These are phyloP conservation scores for Aspergillus conjunctus DNA, from an alignment of 495 filamentous ascomycete genomes.

Conservation along the genomic window DNA sequence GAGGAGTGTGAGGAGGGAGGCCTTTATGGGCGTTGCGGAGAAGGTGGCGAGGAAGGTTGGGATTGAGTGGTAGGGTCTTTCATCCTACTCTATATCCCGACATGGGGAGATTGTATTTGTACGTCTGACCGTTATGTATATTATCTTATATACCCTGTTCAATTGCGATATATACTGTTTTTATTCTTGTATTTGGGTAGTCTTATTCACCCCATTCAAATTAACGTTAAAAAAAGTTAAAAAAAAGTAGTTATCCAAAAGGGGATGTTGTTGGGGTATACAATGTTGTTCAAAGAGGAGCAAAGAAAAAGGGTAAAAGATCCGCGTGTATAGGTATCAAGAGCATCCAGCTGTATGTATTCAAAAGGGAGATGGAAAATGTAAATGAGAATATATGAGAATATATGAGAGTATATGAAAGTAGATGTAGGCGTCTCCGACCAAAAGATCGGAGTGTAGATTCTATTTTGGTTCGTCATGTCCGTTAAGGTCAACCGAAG, in stretches of 20 bases:
- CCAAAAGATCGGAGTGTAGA: not conserved
- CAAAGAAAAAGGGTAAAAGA: not conserved
- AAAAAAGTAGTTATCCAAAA: not conserved
- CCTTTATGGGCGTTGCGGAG: constrained; percentile 71
- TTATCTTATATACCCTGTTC: constrained; percentile 3
- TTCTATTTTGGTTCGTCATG: not conserved
- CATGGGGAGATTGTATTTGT: not conserved
- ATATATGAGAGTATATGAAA: too few species aligned
- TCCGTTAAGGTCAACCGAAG: not conserved
- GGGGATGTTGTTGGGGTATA: too few species aligned
- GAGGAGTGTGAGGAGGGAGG: constrained; percentile 65
- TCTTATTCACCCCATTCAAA: too few species aligned
- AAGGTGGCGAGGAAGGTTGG: constrained; percentile 58
- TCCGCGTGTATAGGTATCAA: constrained; percentile 14
- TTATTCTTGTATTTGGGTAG: too few species aligned
- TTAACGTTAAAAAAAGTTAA: not conserved
- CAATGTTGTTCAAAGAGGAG: too few species aligned
- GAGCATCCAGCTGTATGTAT: not conserved
- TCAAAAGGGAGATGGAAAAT: not conserved
- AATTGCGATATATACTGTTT: not conserved
- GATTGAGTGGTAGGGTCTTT: constrained; percentile 24
- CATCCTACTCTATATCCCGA: not conserved
- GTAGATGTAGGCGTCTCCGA: too few species aligned
- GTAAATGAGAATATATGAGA: not conserved
- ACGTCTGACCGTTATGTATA: constrained; percentile 2